Evolutionary conservation across 306 rosid species (phyloP).

Genomic region (Lathyrus tuberosus): DNA sequence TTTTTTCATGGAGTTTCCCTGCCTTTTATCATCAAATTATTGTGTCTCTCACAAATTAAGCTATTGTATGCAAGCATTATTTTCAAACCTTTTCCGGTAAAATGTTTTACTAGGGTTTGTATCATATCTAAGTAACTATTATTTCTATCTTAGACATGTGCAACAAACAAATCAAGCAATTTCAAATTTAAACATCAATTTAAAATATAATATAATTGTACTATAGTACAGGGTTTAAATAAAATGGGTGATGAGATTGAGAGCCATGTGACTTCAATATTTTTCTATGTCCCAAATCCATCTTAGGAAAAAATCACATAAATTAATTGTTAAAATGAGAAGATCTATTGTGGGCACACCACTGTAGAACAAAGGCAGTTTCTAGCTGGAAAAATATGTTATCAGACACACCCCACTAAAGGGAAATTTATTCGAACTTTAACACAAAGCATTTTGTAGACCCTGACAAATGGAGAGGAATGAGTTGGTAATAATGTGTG

Average conservation of each 20-base stretch:
- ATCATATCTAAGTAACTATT: too few relatives aligned
- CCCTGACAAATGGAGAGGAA: conserved; percentile 63
- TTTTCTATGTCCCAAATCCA: conserved; percentile 39
- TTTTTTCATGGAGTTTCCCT: conserved; percentile 32
- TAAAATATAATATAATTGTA: conserved; percentile 38
- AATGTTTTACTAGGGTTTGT: conserved; percentile 1
- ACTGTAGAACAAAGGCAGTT: conserved; percentile 26
- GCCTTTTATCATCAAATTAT: conserved; percentile 52
- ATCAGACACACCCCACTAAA: conserved; percentile 32
- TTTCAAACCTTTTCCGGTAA: neutral
- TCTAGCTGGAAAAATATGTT: conserved; percentile 38
- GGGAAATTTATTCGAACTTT: conserved; percentile 35
- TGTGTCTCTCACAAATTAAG: conserved; percentile 41
- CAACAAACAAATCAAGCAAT: conserved; percentile 30
- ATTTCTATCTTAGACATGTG: conserved; percentile 24
- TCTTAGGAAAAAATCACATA: conserved; percentile 36
- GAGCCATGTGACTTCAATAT: conserved; percentile 56
- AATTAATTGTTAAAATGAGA: neutral
- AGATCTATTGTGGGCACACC: conserved; percentile 43
- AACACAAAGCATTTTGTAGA: conserved; percentile 45
- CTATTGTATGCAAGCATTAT: conserved; percentile 5
- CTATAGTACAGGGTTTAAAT: conserved; percentile 36
- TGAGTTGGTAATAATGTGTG: conserved; percentile 62
- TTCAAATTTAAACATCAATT: conserved; percentile 38
- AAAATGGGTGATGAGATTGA: conserved; percentile 53